Evolutionary conservation across 306 rosid genomes (phyloP), one percentile per base, ranked within the genome.

Genomic region (Lathyrus oleraceus): DNA sequence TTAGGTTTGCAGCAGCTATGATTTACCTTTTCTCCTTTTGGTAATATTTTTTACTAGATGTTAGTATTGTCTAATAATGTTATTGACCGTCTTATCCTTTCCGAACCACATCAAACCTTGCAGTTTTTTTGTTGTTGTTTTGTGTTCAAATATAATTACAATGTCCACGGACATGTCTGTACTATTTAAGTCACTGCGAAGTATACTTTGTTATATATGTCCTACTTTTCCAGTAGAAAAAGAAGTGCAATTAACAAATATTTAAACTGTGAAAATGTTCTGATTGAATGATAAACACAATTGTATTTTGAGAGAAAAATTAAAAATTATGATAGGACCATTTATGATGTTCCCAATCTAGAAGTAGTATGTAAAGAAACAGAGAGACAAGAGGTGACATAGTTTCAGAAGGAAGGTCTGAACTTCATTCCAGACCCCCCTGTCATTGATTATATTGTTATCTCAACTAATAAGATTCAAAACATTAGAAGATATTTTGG

Each of bases 221-320:
- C 32, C 59, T 70, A 45, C 23, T 71, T 71, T 71, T 27, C 54
- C 28, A 57, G 48, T 48, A 48, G 56, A 67, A 36, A 32, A 8
- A 39, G 36, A 51, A 53, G 13, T 10, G 23, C 60, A 45, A 16
- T 15, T 48, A 56, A 12, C 15, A 61, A 42, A 23, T 67, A 56
- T 27, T 14, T 38, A 10, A 36, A 11, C 69, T 0, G 10, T 54
- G 19, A 6, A 35, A 7, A 58, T 30, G 36, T 47, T 28, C 73
- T 72, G n/a, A n/a, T n/a, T n/a, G 72, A 72, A 59, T 51, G 39
- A 61, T 49, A 78, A 67, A 42, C n/a, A 67, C 66, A 32, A 39
- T 27, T 51, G 21, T 45, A 45, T 58, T 61, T 51, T 38, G 47
- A 61, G 61, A 42, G 59, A 54, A 74, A 20, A 54, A 44, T 35